phyloP scores from a whole-genome alignment of 2,329 filamentous ascomycete genomes.

The Ophiostoma quercus region DNA sequence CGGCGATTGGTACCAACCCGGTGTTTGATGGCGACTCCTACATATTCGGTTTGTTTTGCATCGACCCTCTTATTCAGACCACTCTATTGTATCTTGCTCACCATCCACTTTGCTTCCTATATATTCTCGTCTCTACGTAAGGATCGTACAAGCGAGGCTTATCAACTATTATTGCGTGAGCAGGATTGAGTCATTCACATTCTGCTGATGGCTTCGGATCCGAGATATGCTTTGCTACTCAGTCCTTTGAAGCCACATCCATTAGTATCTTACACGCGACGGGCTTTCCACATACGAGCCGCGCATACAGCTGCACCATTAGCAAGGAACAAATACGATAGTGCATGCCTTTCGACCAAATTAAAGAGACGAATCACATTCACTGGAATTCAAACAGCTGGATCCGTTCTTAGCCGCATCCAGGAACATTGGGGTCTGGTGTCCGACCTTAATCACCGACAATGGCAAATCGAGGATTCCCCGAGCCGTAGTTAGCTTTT shows the following conservation, averaged over 20 bases:
- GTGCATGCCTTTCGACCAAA: neutral
- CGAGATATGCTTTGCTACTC: neutral
- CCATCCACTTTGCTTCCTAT: constrained; percentile 6
- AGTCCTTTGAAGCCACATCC: too few species aligned
- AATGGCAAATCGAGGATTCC: neutral
- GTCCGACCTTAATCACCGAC: neutral
- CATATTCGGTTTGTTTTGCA: too few species aligned
- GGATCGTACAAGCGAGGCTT: too few species aligned
- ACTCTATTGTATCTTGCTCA: neutral
- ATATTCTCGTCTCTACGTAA: constrained; percentile 1
- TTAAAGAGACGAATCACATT: neutral
- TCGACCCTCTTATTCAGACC: neutral
- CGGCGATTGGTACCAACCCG: neutral
- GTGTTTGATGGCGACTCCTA: neutral
- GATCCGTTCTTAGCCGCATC: neutral
- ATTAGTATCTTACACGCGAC: neutral
- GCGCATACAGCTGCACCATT: neutral
- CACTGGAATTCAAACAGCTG: neutral
- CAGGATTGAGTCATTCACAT: neutral
- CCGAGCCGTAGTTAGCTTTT: neutral
- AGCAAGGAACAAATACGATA: neutral
- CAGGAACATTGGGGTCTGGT: neutral
- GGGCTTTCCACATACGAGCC: neutral
- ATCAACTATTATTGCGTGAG: neutral
- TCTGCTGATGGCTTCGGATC: neutral